Evolutionary conservation across 1,284 basidiomycete genomes (phyloP).

Genomic region (Mrakiaceae sp.): DNA sequence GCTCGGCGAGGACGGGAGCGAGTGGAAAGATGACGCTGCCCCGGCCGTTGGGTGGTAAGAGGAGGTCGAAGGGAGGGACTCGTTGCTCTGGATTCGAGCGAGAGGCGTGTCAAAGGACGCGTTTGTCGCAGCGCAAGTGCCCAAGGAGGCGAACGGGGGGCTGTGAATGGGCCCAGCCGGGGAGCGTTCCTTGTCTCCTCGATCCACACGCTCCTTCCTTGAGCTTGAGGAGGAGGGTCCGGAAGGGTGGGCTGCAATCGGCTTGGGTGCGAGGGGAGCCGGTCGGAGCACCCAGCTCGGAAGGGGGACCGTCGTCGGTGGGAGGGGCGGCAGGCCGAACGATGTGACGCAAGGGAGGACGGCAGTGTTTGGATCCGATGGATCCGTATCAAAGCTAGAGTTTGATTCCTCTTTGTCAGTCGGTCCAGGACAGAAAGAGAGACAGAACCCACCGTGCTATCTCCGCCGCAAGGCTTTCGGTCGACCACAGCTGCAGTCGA

Average conservation of each 20-base stretch:
- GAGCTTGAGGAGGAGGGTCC: too few relatives aligned
- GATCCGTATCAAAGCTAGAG: neutral
- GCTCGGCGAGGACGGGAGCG: too few relatives aligned
- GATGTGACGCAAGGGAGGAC: slow-evolving; percentile 3
- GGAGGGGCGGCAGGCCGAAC: neutral
- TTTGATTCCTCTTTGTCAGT: too few relatives aligned
- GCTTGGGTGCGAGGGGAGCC: neutral
- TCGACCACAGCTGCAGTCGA: slow-evolving; percentile 5
- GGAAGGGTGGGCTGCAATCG: too few relatives aligned
- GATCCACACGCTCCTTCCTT: too few relatives aligned
- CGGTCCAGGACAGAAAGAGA: neutral
- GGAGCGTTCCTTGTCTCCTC: neutral
- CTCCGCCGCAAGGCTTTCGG: neutral
- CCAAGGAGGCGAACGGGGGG: neutral
- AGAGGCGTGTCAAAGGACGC: too few relatives aligned
- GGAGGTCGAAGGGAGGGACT: too few relatives aligned
- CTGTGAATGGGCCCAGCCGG: neutral
- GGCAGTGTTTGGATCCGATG: neutral
- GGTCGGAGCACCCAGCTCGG: neutral
- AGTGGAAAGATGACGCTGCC: too few relatives aligned
- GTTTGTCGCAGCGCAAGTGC: too few relatives aligned
- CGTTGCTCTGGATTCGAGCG: too few relatives aligned
- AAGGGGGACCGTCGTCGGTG: neutral
- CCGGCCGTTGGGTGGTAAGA: too few relatives aligned
- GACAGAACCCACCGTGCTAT: neutral